Evolutionary conservation across 2,329 filamentous ascomycete species (phyloP).

Genomic region (Blastomyces percursus): DNA sequence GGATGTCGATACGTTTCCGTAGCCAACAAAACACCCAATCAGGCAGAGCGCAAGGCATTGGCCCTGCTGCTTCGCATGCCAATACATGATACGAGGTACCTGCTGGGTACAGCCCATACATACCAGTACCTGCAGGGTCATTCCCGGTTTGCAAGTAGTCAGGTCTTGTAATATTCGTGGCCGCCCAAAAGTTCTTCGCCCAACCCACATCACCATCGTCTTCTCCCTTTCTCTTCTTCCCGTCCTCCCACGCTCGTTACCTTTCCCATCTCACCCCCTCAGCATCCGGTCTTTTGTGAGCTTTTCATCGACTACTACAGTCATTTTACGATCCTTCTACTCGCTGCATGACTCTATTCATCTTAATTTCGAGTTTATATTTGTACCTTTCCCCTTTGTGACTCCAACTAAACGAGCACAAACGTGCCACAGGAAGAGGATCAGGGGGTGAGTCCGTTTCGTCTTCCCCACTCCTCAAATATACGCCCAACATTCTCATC

Average conservation of each 20-base stretch:
- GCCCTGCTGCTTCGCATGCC: no score
- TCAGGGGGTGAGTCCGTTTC: conserved; percentile 10
- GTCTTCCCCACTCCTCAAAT: conserved; percentile 8
- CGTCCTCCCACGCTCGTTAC: background rate
- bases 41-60: no score
- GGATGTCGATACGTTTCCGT: no score
- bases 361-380: background rate
- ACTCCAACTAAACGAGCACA: no score
- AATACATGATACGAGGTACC: no score
- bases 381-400: background rate
- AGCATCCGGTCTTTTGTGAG: background rate
- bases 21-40: no score
- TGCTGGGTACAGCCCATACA: no score
- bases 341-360: background rate
- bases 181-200: no score
- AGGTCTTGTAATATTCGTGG: no score
- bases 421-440: background rate
- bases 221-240: no score
- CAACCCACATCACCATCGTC: background rate
- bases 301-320: background rate
- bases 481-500: background rate
- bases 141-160: no score
- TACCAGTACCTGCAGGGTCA: no score
- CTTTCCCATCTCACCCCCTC: background rate
- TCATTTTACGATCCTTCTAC: background rate